A percentile compares a stretch with the other conserved stretches of the same genome.
phyloP scores from a whole-genome alignment of 108 stramenopile species.

The Nitzschia putrida region DNA sequence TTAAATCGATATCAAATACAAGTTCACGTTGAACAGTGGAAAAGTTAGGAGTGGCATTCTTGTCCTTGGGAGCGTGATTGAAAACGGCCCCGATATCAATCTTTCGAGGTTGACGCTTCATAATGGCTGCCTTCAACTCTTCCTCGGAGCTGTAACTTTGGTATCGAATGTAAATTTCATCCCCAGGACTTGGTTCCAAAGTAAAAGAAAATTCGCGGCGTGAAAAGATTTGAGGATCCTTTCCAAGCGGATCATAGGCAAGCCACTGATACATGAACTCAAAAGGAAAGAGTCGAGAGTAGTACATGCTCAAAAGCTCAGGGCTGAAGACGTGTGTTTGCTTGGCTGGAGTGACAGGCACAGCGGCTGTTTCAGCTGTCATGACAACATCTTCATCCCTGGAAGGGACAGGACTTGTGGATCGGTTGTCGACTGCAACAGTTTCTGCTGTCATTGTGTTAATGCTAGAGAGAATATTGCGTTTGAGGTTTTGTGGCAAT shows the following conservation, averaged over 20 bases:
- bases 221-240: slow-evolving; percentile 48
- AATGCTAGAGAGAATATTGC: background rate
- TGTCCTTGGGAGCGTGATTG: slow-evolving; percentile 84
- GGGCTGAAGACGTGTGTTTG: slow-evolving; percentile 73
- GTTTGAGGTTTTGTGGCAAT: too few species aligned
- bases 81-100: slow-evolving; percentile 99
- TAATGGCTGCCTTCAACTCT: slow-evolving; percentile 74
- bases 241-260: slow-evolving; percentile 23
- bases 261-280: slow-evolving; percentile 17
- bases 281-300: slow-evolving; percentile 17
- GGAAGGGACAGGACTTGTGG: background rate
- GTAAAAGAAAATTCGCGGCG: slow-evolving; percentile 98
- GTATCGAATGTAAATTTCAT: slow-evolving; percentile 98
- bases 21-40: slow-evolving; percentile 92
- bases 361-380: background rate
- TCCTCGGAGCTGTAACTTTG: slow-evolving; percentile 79
- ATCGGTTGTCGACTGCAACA: background rate
- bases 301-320: slow-evolving; percentile 92
- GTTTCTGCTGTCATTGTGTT: slow-evolving; percentile 22
- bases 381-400: background rate
- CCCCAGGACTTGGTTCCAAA: slow-evolving; percentile 77
- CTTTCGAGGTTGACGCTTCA: slow-evolving; percentile 92
- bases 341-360: slow-evolving; percentile 19
- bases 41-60: slow-evolving; percentile 74
- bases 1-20: slow-evolving; percentile 99